phyloP scores from a whole-genome alignment of 2,329 filamentous ascomycete genomes.

The Pyrenophora tritici-repentis region DNA sequence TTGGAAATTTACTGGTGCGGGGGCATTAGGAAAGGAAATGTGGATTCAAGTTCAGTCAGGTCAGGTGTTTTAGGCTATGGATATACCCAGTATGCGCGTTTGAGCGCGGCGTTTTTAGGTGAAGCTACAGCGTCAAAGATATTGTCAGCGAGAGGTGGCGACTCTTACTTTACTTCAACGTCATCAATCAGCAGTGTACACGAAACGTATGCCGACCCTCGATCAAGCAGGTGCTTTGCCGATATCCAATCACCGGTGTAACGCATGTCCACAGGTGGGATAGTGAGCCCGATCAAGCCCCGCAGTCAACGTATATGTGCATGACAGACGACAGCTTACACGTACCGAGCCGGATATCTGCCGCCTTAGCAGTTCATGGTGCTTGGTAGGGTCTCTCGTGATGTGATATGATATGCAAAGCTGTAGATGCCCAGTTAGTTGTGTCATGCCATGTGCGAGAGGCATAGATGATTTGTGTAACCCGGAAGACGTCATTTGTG shows the following conservation, averaged over 20 bases:
- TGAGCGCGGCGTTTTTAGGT: slow-evolving; percentile 11
- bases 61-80: slow-evolving; percentile 5
- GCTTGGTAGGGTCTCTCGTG: background rate
- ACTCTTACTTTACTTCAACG: background rate
- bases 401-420: background rate
- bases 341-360: slow-evolving; percentile 12
- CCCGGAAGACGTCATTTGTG: slow-evolving; percentile 19
- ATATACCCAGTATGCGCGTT: slow-evolving; percentile 13
- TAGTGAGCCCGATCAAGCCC: slow-evolving; percentile 6
- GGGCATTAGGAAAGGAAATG: background rate
- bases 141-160: background rate
- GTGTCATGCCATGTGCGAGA: background rate
- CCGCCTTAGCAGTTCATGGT: background rate
- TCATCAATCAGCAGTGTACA: slow-evolving; percentile 12
- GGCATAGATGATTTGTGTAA: background rate
- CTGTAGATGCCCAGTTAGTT: background rate
- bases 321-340: slow-evolving; percentile 10
- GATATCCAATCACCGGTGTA: slow-evolving; percentile 15
- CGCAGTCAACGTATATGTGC: slow-evolving; percentile 17
- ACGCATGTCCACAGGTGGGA: background rate
- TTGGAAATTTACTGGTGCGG: background rate
- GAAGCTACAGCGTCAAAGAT: background rate
- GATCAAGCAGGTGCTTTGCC: slow-evolving; percentile 7
- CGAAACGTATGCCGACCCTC: slow-evolving; percentile 4
- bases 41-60: slow-evolving; percentile 2